Percentiles rank a stretch among this genome's conserved stretches.
Conservation (phyloP, 352 stramenopile genomes). For the Pythium sp. region DNA sequence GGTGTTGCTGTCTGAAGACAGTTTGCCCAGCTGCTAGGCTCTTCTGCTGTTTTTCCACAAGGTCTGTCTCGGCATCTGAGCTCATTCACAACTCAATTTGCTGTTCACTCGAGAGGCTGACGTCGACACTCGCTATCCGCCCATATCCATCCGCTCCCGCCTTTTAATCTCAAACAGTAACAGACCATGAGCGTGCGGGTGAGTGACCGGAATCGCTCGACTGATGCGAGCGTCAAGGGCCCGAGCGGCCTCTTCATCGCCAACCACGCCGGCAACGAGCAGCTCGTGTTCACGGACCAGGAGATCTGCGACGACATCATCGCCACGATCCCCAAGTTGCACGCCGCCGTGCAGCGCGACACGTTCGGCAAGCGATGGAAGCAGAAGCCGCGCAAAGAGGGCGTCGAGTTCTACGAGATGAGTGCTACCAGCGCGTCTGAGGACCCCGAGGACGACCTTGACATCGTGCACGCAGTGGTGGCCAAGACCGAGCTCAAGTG, state of each 20-base stretch:
- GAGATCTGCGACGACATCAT: constrained; percentile 60
- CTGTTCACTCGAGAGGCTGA: not conserved
- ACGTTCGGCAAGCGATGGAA: constrained; percentile 39
- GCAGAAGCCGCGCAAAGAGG: constrained; percentile 26
- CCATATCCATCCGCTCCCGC: not conserved
- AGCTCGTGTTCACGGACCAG: constrained; percentile 44
- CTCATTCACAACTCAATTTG: not conserved
- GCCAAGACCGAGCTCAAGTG: constrained; percentile 51
- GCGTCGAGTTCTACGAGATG: constrained; percentile 48
- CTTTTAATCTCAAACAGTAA: not conserved
- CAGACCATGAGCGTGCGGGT: constrained; percentile 19
- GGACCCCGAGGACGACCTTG: constrained; percentile 33
- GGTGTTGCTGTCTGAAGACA: not conserved
- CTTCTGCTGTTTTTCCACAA: not conserved
- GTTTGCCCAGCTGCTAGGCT: not conserved
- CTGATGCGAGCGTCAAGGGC: constrained; percentile 5
- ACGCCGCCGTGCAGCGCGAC: constrained; percentile 33
- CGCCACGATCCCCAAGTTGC: constrained; percentile 56
- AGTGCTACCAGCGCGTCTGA: constrained; percentile 27
- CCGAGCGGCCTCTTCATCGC: constrained; percentile 11
- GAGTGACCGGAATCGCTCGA: constrained; percentile 10
- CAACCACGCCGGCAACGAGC: constrained; percentile 16
- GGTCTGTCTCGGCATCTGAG: not conserved
- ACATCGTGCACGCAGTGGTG: constrained; percentile 45
- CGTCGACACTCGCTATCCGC: not conserved